phyloP scores from a whole-genome alignment of 805 yeast genomes.

The Candida railenensis region DNA sequence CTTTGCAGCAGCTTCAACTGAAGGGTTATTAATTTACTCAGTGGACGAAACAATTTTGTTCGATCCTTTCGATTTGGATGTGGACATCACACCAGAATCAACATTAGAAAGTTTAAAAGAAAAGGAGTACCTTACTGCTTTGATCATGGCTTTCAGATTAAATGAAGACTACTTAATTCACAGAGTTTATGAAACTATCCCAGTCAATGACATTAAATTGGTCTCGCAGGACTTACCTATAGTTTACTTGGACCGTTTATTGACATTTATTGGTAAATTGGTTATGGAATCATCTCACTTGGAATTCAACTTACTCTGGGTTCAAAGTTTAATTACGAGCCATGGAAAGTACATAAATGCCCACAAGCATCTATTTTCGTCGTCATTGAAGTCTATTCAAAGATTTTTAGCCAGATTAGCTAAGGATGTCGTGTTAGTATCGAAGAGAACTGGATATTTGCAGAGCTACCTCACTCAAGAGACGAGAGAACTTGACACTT shows the following conservation, averaged over 20 bases:
- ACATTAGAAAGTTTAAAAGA: conserved; percentile 61
- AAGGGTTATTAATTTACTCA: conserved; percentile 81
- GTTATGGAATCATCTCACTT: conserved; percentile 74
- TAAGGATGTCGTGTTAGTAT: conserved; percentile 63
- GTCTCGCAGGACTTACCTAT: conserved; percentile 70
- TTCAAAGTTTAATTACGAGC: conserved; percentile 59
- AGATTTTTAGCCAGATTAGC: conserved; percentile 73
- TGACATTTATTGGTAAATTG: conserved; percentile 67
- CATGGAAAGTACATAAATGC: conserved; percentile 76
- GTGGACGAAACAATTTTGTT: conserved; percentile 72
- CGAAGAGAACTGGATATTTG: conserved; percentile 54
- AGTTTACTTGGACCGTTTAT: conserved; percentile 67
- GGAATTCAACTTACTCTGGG: conserved; percentile 84
- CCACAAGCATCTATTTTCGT: conserved; percentile 61
- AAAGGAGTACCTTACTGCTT: conserved; percentile 67
- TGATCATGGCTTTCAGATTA: conserved; percentile 91
- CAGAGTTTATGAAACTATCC: conserved; percentile 70
- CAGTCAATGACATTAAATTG: conserved; percentile 65
- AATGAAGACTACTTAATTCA: conserved; percentile 77
- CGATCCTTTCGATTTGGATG: conserved; percentile 93
- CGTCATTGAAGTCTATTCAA: conserved; percentile 67
- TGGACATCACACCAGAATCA: conserved; percentile 84
- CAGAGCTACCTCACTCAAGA: conserved; percentile 47
- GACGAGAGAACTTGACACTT: conserved; percentile 16
- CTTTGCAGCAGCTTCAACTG: conserved; percentile 94